Conservation (phyloP, 176 grass and related monocot species). For the Ampelocalamus luodianensis region DNA sequence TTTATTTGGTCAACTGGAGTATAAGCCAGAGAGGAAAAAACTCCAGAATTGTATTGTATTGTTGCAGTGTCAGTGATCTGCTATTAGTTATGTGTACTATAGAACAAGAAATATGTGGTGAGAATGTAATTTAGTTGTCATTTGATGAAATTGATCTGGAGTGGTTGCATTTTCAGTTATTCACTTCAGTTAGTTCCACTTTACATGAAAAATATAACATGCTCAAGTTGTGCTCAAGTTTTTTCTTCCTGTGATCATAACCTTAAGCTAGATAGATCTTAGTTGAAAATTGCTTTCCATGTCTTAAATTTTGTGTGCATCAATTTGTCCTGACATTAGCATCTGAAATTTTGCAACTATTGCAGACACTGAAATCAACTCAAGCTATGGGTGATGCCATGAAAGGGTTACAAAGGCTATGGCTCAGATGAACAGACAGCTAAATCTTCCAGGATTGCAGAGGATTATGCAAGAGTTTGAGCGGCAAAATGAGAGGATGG, state of each 20-base stretch:
- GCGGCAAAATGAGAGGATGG: constrained; percentile 83
- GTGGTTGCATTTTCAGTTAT: neutral
- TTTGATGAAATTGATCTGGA: constrained; percentile 1
- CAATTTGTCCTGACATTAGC: neutral
- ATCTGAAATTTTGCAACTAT: neutral
- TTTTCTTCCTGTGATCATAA: neutral
- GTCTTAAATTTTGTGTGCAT: constrained; percentile 3
- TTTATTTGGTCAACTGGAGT: neutral
- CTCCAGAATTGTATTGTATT: neutral
- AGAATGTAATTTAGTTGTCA: neutral
- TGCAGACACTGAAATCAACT: constrained; percentile 76
- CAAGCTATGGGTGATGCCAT: constrained; percentile 86
- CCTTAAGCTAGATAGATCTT: neutral
- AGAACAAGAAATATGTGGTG: neutral
- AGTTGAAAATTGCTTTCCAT: neutral
- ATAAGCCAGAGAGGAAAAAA: neutral
- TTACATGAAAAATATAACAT: neutral
- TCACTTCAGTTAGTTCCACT: neutral
- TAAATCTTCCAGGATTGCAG: constrained; percentile 72
- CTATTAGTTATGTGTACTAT: neutral
- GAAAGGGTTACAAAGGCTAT: constrained; percentile 86
- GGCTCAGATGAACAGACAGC: constrained; percentile 76
- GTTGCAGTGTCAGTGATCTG: neutral
- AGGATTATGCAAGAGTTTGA: constrained; percentile 84
- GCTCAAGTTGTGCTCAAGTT: neutral